Evolutionary conservation across 257 asterid species (phyloP), one percentile per base, ranked within the genome.

Genomic region (Haberlea rhodopensis): DNA sequence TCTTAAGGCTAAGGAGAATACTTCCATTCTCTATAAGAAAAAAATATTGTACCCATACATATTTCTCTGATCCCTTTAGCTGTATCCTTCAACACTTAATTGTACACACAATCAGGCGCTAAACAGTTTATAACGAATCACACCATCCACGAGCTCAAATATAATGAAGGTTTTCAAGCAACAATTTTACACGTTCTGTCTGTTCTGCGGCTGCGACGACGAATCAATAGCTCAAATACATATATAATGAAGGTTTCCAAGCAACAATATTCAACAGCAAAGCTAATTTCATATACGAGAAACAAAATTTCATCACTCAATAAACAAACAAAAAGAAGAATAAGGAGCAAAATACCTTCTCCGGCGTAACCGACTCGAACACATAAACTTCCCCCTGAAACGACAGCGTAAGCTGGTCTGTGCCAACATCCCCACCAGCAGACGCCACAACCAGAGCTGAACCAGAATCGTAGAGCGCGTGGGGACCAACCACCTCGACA

Each of bases 321-420:
- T 61, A 18, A 26, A 69, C 8, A 27, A 43, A 61, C 8, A 23
- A 54, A 18, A 67, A 31, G 19, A 37, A 43, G 23, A 29, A 13
- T 18, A 16, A 28, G 26, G 19, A 2, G 51, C 51, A 34, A 34
- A 24, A 8, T 45, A 86, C 99, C 96, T 90, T 94, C 62, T 90
- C 99, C 22, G 95, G 96, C 15, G 95, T 83, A 75, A 90, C 97
- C 2, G 95, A 79, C 81, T 87, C 97, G 76, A 87, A 94, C 43
- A 90, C 99, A 49, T 78, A 94, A 64, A 94, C 95, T 73, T 94
- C 95, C 6, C 96, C 99, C 84, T 86, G 99, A 76, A 94, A 94
- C 67, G 99, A 87, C 60, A 94, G 84, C 72, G 95, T 87, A 27
- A 90, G 97, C 88, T 90, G 99, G 81, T 94, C 95, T 57, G 95